Percentiles rank a stretch among this genome's conserved stretches.
Evolutionary conservation across 345 rosid species (phyloP).

Genomic region (Sisymbrium irio): DNA sequence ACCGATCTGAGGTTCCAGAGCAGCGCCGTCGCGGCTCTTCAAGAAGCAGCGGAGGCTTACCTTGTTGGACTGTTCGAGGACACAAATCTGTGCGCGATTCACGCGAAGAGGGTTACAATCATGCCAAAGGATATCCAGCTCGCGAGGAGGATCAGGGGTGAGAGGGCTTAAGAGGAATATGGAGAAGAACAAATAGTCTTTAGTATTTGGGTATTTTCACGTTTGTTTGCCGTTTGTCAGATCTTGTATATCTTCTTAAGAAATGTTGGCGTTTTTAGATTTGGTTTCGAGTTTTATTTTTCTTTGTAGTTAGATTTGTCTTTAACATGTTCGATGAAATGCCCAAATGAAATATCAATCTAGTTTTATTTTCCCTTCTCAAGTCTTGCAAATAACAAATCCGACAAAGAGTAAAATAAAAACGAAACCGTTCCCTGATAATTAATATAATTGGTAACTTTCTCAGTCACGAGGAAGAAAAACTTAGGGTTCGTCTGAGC

Average conservation of each 20-base stretch:
- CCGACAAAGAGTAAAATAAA: no score
- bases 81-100: slow-evolving; percentile 57
- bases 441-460: no score
- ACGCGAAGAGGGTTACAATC: slow-evolving; percentile 58
- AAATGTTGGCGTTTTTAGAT: background rate
- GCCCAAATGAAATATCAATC: background rate
- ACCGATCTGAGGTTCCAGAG: slow-evolving; percentile 66
- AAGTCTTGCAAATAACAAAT: no score
- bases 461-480: no score
- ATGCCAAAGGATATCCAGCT: slow-evolving; percentile 66
- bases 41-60: slow-evolving; percentile 59
- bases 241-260: background rate
- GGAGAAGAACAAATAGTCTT: background rate
- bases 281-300: background rate
- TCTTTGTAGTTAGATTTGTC: background rate
- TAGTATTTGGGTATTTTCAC: background rate
- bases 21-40: slow-evolving; percentile 55
- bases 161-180: slow-evolving; percentile 40
- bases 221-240: background rate
- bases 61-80: slow-evolving; percentile 54
- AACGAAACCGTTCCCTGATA: no score
- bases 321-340: background rate
- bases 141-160: slow-evolving; percentile 59
- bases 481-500: no score
- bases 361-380: background rate